phyloP scores from a whole-genome alignment of 225 moss, liverwort and hornwort genomes.

The Thuidium tamariscinum region DNA sequence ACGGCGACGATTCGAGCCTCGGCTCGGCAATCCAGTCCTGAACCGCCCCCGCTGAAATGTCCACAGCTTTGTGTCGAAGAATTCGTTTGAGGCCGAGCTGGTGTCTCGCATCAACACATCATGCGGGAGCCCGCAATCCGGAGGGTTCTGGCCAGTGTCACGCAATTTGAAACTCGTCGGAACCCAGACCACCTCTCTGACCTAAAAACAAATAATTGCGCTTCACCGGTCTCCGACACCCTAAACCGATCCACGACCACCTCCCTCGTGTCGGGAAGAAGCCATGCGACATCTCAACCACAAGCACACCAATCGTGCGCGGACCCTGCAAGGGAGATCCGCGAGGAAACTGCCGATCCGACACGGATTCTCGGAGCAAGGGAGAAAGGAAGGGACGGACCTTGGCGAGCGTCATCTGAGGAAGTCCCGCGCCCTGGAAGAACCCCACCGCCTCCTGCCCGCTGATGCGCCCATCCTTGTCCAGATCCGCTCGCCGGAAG shows the following conservation, averaged over 20 bases:
- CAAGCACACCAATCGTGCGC: neutral
- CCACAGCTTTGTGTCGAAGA: neutral
- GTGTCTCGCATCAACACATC: neutral
- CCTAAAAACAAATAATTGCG: neutral
- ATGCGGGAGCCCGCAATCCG: neutral
- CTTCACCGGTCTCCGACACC: neutral
- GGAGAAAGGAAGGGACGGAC: constrained; percentile 9
- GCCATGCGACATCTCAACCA: neutral
- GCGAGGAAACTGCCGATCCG: neutral
- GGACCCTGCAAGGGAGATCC: neutral
- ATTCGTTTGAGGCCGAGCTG: neutral
- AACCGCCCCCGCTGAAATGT: neutral
- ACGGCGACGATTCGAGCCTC: neutral
- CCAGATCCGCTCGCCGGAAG: constrained; percentile 88
- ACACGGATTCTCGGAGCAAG: neutral
- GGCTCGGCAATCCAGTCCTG: neutral
- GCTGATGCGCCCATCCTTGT: constrained; percentile 93
- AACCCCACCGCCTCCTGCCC: constrained; percentile 87
- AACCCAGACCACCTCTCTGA: neutral
- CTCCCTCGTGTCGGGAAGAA: neutral
- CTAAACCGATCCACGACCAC: neutral
- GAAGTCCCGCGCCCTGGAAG: constrained; percentile 87
- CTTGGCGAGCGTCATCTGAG: constrained; percentile 94
- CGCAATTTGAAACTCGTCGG: neutral
- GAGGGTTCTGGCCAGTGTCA: neutral